Evolutionary conservation across 257 asterid species (phyloP).

Genomic region (Verbascum thapsus): DNA sequence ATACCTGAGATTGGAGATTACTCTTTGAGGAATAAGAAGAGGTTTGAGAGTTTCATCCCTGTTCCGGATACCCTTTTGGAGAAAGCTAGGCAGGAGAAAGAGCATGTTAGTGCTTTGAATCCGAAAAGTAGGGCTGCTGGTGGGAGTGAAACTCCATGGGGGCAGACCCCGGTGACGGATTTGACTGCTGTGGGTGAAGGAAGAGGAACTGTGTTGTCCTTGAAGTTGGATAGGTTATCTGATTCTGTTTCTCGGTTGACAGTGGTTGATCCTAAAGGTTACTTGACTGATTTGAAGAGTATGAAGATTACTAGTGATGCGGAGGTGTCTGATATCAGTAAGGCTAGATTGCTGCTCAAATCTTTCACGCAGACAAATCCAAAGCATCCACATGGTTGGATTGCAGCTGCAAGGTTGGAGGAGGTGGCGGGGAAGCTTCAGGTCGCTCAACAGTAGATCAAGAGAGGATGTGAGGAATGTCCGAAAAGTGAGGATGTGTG

Average conservation of each 20-base stretch:
- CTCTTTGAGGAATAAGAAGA: conserved; percentile 72
- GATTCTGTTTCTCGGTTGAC: conserved; percentile 88
- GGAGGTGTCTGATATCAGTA: conserved; percentile 88
- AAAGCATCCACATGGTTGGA: conserved; percentile 96
- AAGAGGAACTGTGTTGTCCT: conserved; percentile 84
- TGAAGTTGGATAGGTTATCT: conserved; percentile 81
- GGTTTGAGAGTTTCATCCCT: conserved; percentile 89
- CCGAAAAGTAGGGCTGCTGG: conserved; percentile 83
- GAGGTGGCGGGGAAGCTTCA: conserved; percentile 90
- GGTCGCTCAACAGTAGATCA: conserved; percentile 69
- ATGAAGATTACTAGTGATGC: conserved; percentile 93
- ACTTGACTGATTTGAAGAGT: conserved; percentile 91
- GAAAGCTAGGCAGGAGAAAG: conserved; percentile 93
- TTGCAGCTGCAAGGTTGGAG: conserved; percentile 95
- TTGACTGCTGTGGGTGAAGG: conserved; percentile 98
- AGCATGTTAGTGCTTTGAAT: conserved; percentile 84
- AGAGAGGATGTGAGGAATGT: conserved; percentile 83
- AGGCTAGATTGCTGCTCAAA: conserved; percentile 83
- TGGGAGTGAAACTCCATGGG: conserved; percentile 91
- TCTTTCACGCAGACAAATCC: conserved; percentile 86
- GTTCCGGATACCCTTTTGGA: conserved; percentile 88
- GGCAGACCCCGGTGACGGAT: conserved; percentile 87
- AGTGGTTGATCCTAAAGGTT: conserved; percentile 95
- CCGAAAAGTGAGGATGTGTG: conserved; percentile 89
- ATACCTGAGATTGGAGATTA: conserved; percentile 94